Percentiles rank a stretch among this genome's conserved stretches.
These are phyloP conservation scores for Coccinonectria pachysandricola DNA, from an alignment of 2,329 filamentous ascomycete genomes.

Conservation along the genomic window DNA sequence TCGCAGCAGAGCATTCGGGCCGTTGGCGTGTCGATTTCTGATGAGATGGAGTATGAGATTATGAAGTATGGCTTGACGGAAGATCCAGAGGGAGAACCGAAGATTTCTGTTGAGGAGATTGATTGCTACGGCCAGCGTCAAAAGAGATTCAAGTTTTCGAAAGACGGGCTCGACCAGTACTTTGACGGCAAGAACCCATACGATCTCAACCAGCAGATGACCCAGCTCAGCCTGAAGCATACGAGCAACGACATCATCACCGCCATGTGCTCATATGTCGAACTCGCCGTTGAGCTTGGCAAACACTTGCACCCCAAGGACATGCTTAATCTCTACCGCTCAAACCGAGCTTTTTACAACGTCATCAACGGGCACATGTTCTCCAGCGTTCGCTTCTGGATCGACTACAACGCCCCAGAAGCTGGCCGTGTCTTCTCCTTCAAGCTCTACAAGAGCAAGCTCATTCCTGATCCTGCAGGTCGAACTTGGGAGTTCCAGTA, in stretches of 20 bases:
- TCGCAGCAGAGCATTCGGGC: neutral
- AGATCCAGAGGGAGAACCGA: slow-evolving; percentile 2
- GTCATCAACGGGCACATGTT: slow-evolving; percentile 49
- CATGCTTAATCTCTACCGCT: slow-evolving; percentile 54
- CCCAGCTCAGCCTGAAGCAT: slow-evolving; percentile 12
- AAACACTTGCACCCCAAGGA: slow-evolving; percentile 43
- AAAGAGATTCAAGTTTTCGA: slow-evolving; percentile 21
- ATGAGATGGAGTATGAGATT: slow-evolving; percentile 3
- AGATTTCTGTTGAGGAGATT: slow-evolving; percentile 5
- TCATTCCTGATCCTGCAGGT: slow-evolving; percentile 49
- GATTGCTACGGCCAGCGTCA: slow-evolving; percentile 4
- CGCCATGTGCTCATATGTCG: slow-evolving; percentile 32
- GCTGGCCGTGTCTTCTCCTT: slow-evolving; percentile 50
- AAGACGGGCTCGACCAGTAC: slow-evolving; percentile 16
- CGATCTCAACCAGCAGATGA: slow-evolving; percentile 5
- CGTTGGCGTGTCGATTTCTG: slow-evolving; percentile 1
- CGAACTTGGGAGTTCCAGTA: slow-evolving; percentile 26
- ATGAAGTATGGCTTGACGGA: slow-evolving; percentile 1
- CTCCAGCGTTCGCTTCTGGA: slow-evolving; percentile 47
- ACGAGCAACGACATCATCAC: slow-evolving; percentile 32
- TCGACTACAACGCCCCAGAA: slow-evolving; percentile 41
- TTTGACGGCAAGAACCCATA: slow-evolving; percentile 24
- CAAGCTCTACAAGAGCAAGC: slow-evolving; percentile 45
- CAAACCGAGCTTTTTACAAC: slow-evolving; percentile 51
- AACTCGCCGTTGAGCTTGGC: slow-evolving; percentile 45